phyloP scores from a whole-genome alignment of 1,284 basidiomycete genomes.

The Trichosporon ovoides region DNA sequence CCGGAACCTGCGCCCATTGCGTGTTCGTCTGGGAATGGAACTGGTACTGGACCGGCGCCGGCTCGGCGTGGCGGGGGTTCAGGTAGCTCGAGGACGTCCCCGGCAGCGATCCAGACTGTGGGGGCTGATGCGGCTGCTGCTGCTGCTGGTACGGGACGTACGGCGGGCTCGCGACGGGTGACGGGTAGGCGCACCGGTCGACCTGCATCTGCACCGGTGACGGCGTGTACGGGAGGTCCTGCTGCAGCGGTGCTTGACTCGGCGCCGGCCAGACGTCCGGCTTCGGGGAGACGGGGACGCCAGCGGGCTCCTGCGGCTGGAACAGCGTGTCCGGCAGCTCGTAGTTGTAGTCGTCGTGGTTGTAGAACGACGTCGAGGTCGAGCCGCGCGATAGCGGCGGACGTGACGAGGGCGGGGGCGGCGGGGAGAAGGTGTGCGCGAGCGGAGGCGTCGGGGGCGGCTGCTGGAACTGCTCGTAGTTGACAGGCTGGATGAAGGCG shows the following conservation, averaged over 20 bases:
- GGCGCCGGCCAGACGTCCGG: background rate
- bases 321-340: background rate
- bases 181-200: background rate
- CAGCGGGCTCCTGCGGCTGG: background rate
- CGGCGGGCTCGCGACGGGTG: background rate
- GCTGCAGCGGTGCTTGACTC: background rate
- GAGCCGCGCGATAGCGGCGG: background rate
- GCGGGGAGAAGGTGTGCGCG: background rate
- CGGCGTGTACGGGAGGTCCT: background rate
- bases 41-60: too few relatives aligned
- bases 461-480: background rate
- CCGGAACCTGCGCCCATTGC: too few relatives aligned
- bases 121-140: too few relatives aligned
- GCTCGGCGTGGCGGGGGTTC: too few relatives aligned
- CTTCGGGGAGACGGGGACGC: background rate
- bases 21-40: too few relatives aligned
- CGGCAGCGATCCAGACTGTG: too few relatives aligned
- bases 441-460: background rate
- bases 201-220: background rate
- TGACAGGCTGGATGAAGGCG: slow-evolving; percentile 4
- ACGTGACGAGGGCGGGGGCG: background rate
- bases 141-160: background rate
- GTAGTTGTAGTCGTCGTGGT: slow-evolving; percentile 4
- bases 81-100: too few relatives aligned
- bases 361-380: background rate